Evolutionary conservation across 768 basidiomycete genomes (phyloP).

Genomic region (Filobasidium floriforme): DNA sequence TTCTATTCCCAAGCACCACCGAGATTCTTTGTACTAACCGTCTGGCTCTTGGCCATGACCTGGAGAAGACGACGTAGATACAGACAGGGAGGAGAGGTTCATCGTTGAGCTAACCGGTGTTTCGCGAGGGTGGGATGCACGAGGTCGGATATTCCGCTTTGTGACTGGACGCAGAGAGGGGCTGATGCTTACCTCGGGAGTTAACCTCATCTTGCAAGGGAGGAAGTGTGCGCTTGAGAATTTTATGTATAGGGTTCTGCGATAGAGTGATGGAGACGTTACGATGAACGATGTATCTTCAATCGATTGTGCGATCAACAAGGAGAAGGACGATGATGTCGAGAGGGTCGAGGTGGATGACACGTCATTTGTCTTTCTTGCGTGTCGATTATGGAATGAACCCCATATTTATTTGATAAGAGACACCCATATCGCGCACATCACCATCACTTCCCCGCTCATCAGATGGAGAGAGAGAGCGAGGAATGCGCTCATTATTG

Average conservation of each 20-base stretch:
- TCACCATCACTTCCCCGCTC: too few relatives aligned
- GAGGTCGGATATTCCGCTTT: background rate
- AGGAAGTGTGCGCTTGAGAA: too few relatives aligned
- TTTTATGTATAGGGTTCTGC: too few relatives aligned
- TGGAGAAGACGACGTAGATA: background rate
- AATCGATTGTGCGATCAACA: background rate
- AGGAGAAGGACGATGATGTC: background rate
- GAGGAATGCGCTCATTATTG: too few relatives aligned
- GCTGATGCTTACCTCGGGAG: slow-evolving; percentile 39
- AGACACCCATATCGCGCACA: background rate
- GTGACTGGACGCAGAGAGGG: too few relatives aligned
- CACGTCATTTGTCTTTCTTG: background rate
- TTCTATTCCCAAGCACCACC: too few relatives aligned
- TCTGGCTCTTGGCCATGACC: slow-evolving; percentile 18
- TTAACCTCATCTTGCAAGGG: slow-evolving; percentile 38
- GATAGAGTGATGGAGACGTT: background rate
- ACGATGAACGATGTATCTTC: background rate
- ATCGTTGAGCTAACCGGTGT: slow-evolving; percentile 5
- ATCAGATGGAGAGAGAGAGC: too few relatives aligned
- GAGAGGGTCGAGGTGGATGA: background rate
- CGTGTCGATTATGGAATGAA: too few relatives aligned
- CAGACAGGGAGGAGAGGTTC: background rate
- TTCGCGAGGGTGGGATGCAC: background rate
- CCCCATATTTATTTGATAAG: background rate
- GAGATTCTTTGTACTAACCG: slow-evolving; percentile 10